These are phyloP conservation scores for Heliocybe sulcata DNA, from an alignment of 1,284 basidiomycete genomes.

Conservation along the genomic window DNA sequence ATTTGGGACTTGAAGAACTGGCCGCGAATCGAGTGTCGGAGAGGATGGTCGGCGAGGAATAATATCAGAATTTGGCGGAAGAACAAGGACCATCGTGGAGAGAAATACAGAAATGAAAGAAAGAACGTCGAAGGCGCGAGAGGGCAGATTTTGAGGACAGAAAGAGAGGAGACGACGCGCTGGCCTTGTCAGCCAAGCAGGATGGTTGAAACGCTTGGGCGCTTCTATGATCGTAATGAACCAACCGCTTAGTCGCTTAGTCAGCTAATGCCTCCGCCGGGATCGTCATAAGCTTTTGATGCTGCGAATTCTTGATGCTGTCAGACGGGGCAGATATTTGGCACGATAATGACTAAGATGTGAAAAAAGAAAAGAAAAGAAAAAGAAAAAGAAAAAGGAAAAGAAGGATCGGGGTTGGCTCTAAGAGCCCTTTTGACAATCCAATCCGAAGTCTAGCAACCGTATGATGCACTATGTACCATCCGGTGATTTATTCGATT, in stretches of 20 bases:
- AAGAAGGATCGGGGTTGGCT: too few relatives aligned
- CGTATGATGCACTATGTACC: too few relatives aligned
- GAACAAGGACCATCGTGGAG: background rate
- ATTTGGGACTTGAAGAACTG: conserved; percentile 27
- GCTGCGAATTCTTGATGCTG: too few relatives aligned
- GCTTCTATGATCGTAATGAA: background rate
- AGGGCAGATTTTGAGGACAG: background rate
- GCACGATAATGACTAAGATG: too few relatives aligned
- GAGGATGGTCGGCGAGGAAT: background rate
- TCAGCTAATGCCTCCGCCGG: background rate
- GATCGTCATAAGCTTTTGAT: too few relatives aligned
- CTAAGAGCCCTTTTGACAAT: too few relatives aligned
- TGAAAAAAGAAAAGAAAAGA: too few relatives aligned
- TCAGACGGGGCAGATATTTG: too few relatives aligned
- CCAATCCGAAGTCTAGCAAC: too few relatives aligned
- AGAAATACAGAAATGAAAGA: background rate
- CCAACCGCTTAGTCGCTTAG: background rate
- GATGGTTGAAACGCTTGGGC: background rate
- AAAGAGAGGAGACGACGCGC: background rate
- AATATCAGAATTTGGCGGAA: background rate
- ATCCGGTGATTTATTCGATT: too few relatives aligned
- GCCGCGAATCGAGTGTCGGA: background rate
- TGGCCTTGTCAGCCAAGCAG: conserved; percentile 2
- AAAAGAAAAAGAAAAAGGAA: too few relatives aligned
- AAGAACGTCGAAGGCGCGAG: background rate